phyloP scores from a whole-genome alignment of 2,329 filamentous ascomycete species.

The Mariannaea elegans region DNA sequence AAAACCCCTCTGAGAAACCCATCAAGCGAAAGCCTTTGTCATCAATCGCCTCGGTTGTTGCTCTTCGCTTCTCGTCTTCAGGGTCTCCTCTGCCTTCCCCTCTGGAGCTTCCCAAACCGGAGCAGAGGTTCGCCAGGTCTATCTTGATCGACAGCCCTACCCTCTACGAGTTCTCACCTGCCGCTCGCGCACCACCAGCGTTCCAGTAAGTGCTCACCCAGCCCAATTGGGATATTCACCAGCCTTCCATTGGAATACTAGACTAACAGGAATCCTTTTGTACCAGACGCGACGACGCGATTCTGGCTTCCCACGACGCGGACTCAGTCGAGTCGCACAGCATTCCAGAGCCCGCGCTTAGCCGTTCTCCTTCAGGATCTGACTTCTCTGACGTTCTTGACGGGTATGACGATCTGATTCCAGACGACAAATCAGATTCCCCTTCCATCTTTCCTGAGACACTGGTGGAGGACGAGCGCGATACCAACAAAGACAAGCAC shows the following conservation, averaged over 20 bases:
- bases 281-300: constrained; percentile 38
- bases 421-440: constrained; percentile 44
- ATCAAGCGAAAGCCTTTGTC: constrained; percentile 71
- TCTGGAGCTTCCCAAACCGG: constrained; percentile 57
- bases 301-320: constrained; percentile 35
- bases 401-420: constrained; percentile 55
- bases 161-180: constrained; percentile 64
- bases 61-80: constrained; percentile 39
- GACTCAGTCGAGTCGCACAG: constrained; percentile 44
- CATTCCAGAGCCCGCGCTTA: constrained; percentile 50
- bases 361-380: constrained; percentile 56
- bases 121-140: constrained; percentile 62
- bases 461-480: constrained; percentile 37
- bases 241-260: constrained; percentile 19
- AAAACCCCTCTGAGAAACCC: constrained; percentile 36
- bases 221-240: not conserved
- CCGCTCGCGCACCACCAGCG: constrained; percentile 29
- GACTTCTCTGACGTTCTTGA: constrained; percentile 52
- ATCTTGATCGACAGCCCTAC: constrained; percentile 68
- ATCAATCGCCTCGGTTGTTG: constrained; percentile 49
- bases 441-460: constrained; percentile 39
- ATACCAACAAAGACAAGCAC: constrained; percentile 38
- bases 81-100: constrained; percentile 41
- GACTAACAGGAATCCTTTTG: constrained; percentile 41
- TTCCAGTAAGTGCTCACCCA: constrained; percentile 39